Evolutionary conservation across 1,139 yeast species (phyloP).

Genomic region (Kazachstania sp.): DNA sequence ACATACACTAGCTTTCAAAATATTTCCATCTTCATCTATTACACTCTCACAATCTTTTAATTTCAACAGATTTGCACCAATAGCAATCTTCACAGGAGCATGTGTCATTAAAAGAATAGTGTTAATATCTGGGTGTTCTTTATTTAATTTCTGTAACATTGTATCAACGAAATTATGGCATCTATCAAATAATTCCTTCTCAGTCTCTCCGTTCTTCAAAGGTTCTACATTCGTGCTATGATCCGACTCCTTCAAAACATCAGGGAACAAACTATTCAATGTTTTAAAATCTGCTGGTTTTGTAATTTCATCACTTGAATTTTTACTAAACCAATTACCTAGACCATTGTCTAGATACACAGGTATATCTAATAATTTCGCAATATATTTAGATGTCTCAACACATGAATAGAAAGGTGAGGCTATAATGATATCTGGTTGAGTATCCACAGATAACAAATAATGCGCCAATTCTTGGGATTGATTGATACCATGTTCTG

Average conservation of each 20-base stretch:
- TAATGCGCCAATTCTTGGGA: conserved; percentile 63
- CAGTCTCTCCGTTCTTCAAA: conserved; percentile 59
- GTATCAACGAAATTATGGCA: conserved; percentile 41
- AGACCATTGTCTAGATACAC: conserved; percentile 62
- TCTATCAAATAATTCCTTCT: conserved; percentile 51
- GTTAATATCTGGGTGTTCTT: conserved; percentile 45
- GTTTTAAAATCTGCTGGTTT: conserved; percentile 48
- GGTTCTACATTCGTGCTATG: conserved; percentile 40
- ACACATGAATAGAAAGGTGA: conserved; percentile 90
- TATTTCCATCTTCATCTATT: conserved; percentile 42
- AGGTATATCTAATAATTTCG: conserved; percentile 46
- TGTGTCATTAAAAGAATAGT: conserved; percentile 61
- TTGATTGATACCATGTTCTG: conserved; percentile 72
- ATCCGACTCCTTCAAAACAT: conserved; percentile 39
- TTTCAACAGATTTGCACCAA: conserved; percentile 60
- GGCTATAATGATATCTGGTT: conserved; percentile 55
- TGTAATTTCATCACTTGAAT: conserved; percentile 35
- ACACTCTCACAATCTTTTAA: conserved; percentile 35
- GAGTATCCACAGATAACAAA: conserved; percentile 37
- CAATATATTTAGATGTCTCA: conserved; percentile 69
- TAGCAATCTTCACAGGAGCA: conserved; percentile 75
- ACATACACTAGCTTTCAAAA: conserved; percentile 48
- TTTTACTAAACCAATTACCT: conserved; percentile 60
- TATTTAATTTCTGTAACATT: conserved; percentile 46
- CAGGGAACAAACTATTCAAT: conserved; percentile 45